phyloP scores from a whole-genome alignment of 139 green algal species.

The Chlamydomonas sp. region DNA sequence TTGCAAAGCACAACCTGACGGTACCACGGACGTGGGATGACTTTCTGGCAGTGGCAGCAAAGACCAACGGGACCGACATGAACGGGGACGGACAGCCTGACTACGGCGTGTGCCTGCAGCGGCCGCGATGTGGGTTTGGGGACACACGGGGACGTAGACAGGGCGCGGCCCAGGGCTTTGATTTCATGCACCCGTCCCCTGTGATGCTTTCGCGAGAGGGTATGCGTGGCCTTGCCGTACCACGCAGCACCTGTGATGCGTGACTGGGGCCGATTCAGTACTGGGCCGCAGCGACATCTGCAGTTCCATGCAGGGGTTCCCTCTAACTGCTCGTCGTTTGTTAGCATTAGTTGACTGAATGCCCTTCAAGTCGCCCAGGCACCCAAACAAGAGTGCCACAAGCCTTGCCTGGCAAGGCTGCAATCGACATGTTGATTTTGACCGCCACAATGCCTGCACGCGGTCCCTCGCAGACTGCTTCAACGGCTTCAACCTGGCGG shows the following conservation, averaged over 20 bases:
- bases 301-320: too few relatives aligned
- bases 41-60: background rate
- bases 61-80: slow-evolving; percentile 32
- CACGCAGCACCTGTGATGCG: too few relatives aligned
- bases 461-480: slow-evolving; percentile 12
- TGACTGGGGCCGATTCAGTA: too few relatives aligned
- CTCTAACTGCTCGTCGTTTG: too few relatives aligned
- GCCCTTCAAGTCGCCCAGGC: background rate
- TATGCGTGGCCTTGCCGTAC: too few relatives aligned
- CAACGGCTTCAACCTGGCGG: slow-evolving; percentile 23
- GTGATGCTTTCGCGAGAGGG: background rate
- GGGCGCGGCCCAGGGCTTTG: too few relatives aligned
- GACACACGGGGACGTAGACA: background rate
- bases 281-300: too few relatives aligned
- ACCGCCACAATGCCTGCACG: background rate
- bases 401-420: too few relatives aligned
- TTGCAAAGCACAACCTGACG: background rate
- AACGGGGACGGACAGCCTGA: slow-evolving; percentile 22
- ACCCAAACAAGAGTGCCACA: too few relatives aligned
- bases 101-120: slow-evolving; percentile 36
- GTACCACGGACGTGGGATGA: slow-evolving; percentile 20
- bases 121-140: slow-evolving; percentile 11
- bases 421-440: too few relatives aligned
- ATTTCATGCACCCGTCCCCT: background rate
- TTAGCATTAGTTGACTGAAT: background rate